Conservation (phyloP, 805 yeast genomes). For the Hanseniaspora vineae region DNA sequence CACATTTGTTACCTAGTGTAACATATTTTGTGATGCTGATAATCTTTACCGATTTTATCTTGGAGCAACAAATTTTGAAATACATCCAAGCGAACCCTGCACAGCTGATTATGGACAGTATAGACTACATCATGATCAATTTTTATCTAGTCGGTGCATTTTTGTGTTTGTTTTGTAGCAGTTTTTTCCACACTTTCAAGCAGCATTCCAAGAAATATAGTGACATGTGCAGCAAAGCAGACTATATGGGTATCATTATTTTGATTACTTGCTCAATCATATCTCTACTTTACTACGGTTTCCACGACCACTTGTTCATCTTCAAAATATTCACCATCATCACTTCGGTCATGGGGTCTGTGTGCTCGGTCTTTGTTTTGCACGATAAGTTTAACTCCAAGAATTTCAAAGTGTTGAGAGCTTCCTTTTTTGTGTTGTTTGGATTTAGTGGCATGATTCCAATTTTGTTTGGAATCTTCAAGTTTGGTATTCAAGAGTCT, state of each 20-base stretch:
- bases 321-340: conserved; percentile 23
- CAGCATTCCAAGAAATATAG: conserved; percentile 48
- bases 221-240: conserved; percentile 52
- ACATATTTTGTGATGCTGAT: conserved; percentile 17
- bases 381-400: conserved; percentile 53
- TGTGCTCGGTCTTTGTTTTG: conserved; percentile 53
- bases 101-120: conserved; percentile 10
- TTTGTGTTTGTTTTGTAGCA: conserved; percentile 47
- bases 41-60: conserved; percentile 17
- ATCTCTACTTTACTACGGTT: conserved; percentile 35
- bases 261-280: conserved; percentile 53
- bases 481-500: conserved; percentile 40
- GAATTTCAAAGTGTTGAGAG: conserved; percentile 60
- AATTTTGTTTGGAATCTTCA: conserved; percentile 36
- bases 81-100: conserved; percentile 5
- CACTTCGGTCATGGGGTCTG: conserved; percentile 41
- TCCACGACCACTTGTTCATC: conserved; percentile 23
- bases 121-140: conserved; percentile 39
- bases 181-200: conserved; percentile 54
- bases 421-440: conserved; percentile 63
- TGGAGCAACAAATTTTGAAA: conserved; percentile 25
- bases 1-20: conserved; percentile 40
- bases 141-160: conserved; percentile 47
- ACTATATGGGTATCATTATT: conserved; percentile 62
- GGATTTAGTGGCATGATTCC: conserved; percentile 72